Evolutionary conservation across 2,329 filamentous ascomycete species (phyloP), one percentile per base, ranked within the genome.

Genomic region (Penicillium sp.): DNA sequence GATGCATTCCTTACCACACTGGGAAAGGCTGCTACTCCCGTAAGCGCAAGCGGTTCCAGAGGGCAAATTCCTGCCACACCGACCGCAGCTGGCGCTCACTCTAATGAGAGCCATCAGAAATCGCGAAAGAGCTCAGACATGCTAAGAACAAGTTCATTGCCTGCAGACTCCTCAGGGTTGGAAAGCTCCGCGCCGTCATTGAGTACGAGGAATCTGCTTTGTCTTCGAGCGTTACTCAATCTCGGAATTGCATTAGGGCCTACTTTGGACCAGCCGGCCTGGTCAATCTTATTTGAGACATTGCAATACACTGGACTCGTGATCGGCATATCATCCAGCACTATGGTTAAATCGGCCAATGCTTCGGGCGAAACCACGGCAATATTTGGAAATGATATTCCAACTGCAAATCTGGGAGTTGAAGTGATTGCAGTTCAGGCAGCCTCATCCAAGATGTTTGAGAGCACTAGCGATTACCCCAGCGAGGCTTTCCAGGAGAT

Each of bases 1-100:
- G 94, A 99, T 77, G 94, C 94, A 0, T 95, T 99, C 65, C 78
- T 99, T 31, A 97, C 94, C 0, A 96, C 93, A 0, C 77, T 99
- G 3, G 91, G 90, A 0, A 99, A 99, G 73, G 87, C 92, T 41
- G 91, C 94, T 7, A 89, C 97, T 2, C 94, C 94, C 3, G 85
- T 90, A 0, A 93, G 95, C 61, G 79, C 65, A 28, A 49, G 62
- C 15, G 61, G 56, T 16, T 45, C 57, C 16, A 70, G 64, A 42
- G 29, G 58, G n/a, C 55, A 62, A 16, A 50, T 50, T 9, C 41
- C 52, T 48, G 45, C 33, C n/a, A 53, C 49, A 49, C 52, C 61
- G 16, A 26, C 59, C 34, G 41, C 53, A 6, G 43, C 54, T 29
- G 60, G 61, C 41, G 43, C 60, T 9, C 67, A 68, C 18, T 57